Conservation (phyloP, 331 rosid species). For the Quercus tomentella region DNA sequence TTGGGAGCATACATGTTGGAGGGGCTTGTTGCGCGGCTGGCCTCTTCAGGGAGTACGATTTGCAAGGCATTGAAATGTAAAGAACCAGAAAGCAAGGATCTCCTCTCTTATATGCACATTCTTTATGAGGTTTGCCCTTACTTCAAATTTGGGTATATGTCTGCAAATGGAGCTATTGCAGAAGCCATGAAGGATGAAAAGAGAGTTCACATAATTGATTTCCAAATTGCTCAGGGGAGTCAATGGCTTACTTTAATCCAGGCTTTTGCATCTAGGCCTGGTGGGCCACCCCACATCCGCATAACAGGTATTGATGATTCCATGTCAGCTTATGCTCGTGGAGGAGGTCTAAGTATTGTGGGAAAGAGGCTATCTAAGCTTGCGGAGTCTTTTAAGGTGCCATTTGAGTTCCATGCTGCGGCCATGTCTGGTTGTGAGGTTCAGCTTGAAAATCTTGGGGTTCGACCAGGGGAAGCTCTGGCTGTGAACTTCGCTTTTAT, state of each 20-base stretch:
- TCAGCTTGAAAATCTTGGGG: slow-evolving; percentile 52
- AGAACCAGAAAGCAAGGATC: slow-evolving; percentile 74
- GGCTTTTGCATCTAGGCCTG: slow-evolving; percentile 95
- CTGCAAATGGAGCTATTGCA: slow-evolving; percentile 98
- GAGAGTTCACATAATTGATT: slow-evolving; percentile 87
- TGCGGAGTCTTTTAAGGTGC: slow-evolving; percentile 68
- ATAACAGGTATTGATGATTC: slow-evolving; percentile 87
- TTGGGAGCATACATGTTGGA: slow-evolving; percentile 97
- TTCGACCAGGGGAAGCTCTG: slow-evolving; percentile 66
- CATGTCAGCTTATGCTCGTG: slow-evolving; percentile 85
- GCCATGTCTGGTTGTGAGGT: slow-evolving; percentile 69
- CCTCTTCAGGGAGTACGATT: slow-evolving; percentile 73
- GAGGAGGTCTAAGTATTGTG: slow-evolving; percentile 80
- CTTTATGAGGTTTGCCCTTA: slow-evolving; percentile 92
- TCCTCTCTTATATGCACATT: slow-evolving; percentile 84
- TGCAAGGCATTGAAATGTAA: slow-evolving; percentile 73
- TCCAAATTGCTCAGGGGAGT: slow-evolving; percentile 89
- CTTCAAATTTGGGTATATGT: slow-evolving; percentile 94
- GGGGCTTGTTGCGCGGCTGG: slow-evolving; percentile 74
- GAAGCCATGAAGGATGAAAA: slow-evolving; percentile 92
- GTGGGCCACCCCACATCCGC: slow-evolving; percentile 94
- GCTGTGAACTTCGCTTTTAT: slow-evolving; percentile 94
- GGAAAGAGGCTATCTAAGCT: slow-evolving; percentile 71
- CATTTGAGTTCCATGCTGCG: slow-evolving; percentile 77
- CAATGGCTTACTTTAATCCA: slow-evolving; percentile 94